Percentiles rank a stretch among this genome's conserved stretches.
These are phyloP conservation scores for Pontederia paniculata DNA, from an alignment of 176 grass and related monocot species.

Conservation along the genomic window DNA sequence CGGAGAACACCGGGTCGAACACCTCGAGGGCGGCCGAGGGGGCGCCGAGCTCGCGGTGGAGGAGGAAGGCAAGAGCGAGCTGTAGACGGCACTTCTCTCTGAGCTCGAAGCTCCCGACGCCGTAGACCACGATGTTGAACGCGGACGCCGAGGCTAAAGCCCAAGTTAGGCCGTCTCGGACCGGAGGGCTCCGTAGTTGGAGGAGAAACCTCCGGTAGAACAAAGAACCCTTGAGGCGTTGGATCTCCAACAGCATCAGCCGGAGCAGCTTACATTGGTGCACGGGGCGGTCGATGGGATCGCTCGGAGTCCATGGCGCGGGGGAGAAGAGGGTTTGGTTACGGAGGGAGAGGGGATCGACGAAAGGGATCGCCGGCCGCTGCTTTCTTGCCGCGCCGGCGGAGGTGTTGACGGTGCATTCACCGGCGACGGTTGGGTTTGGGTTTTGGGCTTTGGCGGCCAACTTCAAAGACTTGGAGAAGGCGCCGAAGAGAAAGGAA, in stretches of 20 bases:
- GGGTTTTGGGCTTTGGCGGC: too few relatives aligned
- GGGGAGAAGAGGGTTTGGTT: conserved; percentile 3
- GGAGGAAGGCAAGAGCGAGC: conserved; percentile 40
- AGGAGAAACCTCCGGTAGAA: conserved; percentile 34
- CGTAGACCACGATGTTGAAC: conserved; percentile 34
- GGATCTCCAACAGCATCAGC: conserved; percentile 26
- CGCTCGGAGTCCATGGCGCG: conserved; percentile 30
- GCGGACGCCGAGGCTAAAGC: background rate
- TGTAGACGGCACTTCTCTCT: conserved; percentile 38
- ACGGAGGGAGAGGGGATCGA: too few relatives aligned
- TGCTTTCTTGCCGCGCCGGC: too few relatives aligned
- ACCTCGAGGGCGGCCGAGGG: conserved; percentile 28
- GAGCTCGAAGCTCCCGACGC: conserved; percentile 57
- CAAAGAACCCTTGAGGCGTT: conserved; percentile 27
- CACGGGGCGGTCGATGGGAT: conserved; percentile 28
- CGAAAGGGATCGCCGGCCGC: too few relatives aligned
- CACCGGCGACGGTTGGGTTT: too few relatives aligned
- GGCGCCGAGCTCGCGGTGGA: conserved; percentile 23
- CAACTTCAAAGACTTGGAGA: too few relatives aligned
- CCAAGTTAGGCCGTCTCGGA: conserved; percentile 17
- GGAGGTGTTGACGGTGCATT: too few relatives aligned
- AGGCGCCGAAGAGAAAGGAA: too few relatives aligned
- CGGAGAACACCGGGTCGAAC: conserved; percentile 63
- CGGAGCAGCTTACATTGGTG: conserved; percentile 25
- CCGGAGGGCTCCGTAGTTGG: conserved; percentile 1